Conservation (phyloP, 23 red algal species). For the Gracilaria domingensis region DNA sequence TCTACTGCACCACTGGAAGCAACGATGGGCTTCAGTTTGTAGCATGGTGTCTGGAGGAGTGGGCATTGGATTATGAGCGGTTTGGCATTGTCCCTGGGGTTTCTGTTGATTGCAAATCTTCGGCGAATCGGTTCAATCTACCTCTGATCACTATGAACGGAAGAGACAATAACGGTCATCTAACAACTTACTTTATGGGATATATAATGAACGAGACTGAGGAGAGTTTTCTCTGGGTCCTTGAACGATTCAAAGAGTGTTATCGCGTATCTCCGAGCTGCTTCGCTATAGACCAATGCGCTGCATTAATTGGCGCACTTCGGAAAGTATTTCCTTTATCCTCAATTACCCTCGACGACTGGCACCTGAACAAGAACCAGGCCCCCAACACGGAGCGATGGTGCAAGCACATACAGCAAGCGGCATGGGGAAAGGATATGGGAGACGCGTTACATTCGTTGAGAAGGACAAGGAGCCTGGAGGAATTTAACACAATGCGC, state of each 20-base stretch:
- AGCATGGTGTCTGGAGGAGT: neutral
- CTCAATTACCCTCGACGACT: neutral
- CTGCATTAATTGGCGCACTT: neutral
- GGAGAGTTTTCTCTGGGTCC: neutral
- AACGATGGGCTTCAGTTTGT: neutral
- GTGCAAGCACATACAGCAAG: neutral
- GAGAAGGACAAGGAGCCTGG: neutral
- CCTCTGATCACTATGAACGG: neutral
- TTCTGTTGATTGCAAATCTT: neutral
- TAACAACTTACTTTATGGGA: neutral
- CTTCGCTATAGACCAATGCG: neutral
- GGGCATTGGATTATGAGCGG: conserved; percentile 2
- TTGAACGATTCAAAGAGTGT: neutral
- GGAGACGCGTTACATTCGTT: neutral
- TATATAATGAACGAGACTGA: neutral
- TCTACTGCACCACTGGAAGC: neutral
- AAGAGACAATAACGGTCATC: neutral
- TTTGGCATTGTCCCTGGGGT: neutral
- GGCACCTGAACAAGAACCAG: neutral
- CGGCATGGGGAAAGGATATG: neutral
- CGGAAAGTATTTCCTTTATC: neutral
- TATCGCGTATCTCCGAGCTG: neutral
- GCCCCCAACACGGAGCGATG: neutral
- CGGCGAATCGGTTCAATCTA: neutral
- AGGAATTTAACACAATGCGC: neutral